Percentiles rank a stretch among this genome's conserved stretches.
Conservation (phyloP, 306 rosid genomes). For the Nissolia schottii region DNA sequence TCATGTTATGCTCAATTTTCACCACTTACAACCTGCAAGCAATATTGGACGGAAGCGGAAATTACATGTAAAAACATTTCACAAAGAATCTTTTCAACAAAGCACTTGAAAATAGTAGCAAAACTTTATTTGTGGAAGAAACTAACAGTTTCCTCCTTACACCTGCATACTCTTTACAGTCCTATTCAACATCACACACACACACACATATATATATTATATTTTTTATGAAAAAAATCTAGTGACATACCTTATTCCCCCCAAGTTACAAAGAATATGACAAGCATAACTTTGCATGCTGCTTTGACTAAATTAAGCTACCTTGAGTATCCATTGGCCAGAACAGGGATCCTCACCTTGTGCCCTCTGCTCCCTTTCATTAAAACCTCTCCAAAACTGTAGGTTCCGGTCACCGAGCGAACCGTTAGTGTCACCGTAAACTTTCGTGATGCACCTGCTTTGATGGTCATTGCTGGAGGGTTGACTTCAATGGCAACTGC, state of each 20-base stretch:
- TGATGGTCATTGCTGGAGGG: conserved; percentile 84
- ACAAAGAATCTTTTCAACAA: conserved; percentile 15
- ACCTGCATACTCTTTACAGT: conserved; percentile 68
- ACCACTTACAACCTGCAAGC: neutral
- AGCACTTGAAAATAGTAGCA: conserved; percentile 43
- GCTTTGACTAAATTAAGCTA: conserved; percentile 39
- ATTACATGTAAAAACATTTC: neutral
- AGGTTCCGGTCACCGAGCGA: conserved; percentile 73
- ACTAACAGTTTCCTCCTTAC: conserved; percentile 36
- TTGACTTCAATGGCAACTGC: conserved; percentile 71
- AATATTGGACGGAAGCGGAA: neutral
- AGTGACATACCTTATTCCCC: conserved; percentile 64
- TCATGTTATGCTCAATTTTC: neutral
- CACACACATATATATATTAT: no score
- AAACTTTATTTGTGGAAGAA: conserved; percentile 61
- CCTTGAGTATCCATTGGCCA: conserved; percentile 79
- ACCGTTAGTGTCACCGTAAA: conserved; percentile 72
- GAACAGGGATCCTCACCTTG: conserved; percentile 91
- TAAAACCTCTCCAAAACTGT: conserved; percentile 85
- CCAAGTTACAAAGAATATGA: conserved; percentile 90
- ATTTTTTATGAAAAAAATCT: conserved; percentile 47
- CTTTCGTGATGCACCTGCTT: conserved; percentile 67
- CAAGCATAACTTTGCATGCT: conserved; percentile 42
- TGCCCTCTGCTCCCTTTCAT: conserved; percentile 94
- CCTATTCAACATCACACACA: conserved; percentile 44